Base-by-base conservation (phyloP, 495 filamentous ascomycete species). In the Aspergillus sclerotioniger region DNA sequence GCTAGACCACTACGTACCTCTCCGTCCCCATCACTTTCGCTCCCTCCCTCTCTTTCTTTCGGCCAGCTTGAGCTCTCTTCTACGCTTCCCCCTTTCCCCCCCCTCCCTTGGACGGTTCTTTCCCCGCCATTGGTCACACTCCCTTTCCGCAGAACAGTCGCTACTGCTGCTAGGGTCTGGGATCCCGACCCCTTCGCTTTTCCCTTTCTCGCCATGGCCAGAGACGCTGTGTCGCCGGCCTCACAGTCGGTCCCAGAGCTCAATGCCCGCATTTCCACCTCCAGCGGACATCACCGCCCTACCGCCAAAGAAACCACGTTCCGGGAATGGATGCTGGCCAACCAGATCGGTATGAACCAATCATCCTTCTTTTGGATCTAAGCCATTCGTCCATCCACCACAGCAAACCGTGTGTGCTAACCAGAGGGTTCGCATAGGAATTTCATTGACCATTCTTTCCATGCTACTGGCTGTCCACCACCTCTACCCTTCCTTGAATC, bases 401-500 rank as follows among this genome's bases (percentile, higher is more conserved):
- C 47, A 21, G 47, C 20, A 25, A 9, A 20, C 39, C 13, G 41
- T 54, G 28, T 57, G 29, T 32, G 57, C 70, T 71, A 61, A 71
- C 56, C 29, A 21, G 48, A 57, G 25, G 58, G 56, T 47, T 31
- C 44, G 54, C 41, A 15, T 61, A 94, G 91, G 88, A 35, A 82
- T 95, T 48, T 87, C 90, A 15, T 71, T 91, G 71, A 91, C 88
- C 63, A 84, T 91, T 53, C 78, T 96, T 54, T 80, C 89, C 56
- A 84, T 91, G 54, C 81, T 96, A 59, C 79, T 83, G 70, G 81
- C 93, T 58, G 83, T 87, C 57, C 91, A 96, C 76, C 75, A 89
- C 57, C 84, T 81, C 59, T 88, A 93, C 72, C 92, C 92, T 37
- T 85, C 84, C 51, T 85, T 90, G 20, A 83, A 89, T 54, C 76